Evolutionary conservation across 2,329 filamentous ascomycete genomes (phyloP).

Genomic region (Arthroderma sp.): DNA sequence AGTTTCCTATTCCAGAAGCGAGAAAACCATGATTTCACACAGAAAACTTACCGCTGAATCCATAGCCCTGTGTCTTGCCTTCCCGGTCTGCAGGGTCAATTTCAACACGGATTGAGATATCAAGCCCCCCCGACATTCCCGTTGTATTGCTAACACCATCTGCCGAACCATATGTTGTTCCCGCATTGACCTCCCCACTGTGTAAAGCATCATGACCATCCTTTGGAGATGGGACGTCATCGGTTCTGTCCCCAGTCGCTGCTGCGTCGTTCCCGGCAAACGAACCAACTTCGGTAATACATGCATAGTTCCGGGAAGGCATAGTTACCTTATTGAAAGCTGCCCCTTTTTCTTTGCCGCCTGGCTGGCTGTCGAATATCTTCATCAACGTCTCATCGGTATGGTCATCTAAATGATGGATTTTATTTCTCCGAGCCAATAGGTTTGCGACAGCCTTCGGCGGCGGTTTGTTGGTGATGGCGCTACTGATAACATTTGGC

Average conservation of each 20-base stretch:
- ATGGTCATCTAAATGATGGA: slow-evolving; percentile 49
- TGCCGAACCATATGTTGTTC: slow-evolving; percentile 64
- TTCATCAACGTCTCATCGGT: slow-evolving; percentile 53
- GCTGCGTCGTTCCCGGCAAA: slow-evolving; percentile 14
- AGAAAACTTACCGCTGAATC: slow-evolving; percentile 32
- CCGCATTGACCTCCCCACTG: slow-evolving; percentile 61
- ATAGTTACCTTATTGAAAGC: slow-evolving; percentile 75
- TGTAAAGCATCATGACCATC: slow-evolving; percentile 62
- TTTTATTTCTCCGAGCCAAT: slow-evolving; percentile 50
- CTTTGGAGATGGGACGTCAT: slow-evolving; percentile 26
- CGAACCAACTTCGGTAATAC: slow-evolving; percentile 41
- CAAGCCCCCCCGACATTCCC: slow-evolving; percentile 29
- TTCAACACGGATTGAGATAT: slow-evolving; percentile 34
- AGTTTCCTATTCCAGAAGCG: too few relatives aligned
- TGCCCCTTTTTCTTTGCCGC: slow-evolving; percentile 48
- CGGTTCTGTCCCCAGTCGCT: slow-evolving; percentile 1
- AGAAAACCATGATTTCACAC: too few relatives aligned
- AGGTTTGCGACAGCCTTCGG: slow-evolving; percentile 53
- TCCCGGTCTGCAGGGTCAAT: slow-evolving; percentile 30
- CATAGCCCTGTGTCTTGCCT: slow-evolving; percentile 35
- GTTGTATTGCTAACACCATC: slow-evolving; percentile 28
- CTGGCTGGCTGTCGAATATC: slow-evolving; percentile 49
- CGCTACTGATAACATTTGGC: slow-evolving; percentile 50
- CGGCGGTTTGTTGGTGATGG: slow-evolving; percentile 56
- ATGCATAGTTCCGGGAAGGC: slow-evolving; percentile 53